Percentiles rank a stretch among this genome's conserved stretches.
phyloP scores from a whole-genome alignment of 1,284 basidiomycete genomes.

The Cutaneotrichosporon spelunceum region DNA sequence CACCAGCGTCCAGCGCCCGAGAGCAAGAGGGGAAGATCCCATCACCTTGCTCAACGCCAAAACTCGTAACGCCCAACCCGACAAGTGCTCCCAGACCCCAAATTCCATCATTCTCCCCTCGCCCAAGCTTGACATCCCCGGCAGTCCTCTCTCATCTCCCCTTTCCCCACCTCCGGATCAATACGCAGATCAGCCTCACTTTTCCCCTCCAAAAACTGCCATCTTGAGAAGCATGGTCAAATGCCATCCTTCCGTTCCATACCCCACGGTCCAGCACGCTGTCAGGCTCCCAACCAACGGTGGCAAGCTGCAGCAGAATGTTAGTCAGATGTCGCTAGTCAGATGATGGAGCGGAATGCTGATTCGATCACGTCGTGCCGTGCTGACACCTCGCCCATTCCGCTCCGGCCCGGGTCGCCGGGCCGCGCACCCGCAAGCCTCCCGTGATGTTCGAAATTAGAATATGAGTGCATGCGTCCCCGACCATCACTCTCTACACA shows the following conservation, averaged over 20 bases:
- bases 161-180: too few relatives aligned
- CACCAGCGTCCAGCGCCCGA: too few relatives aligned
- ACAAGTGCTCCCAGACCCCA: neutral
- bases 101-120: neutral
- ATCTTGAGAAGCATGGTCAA: neutral
- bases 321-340: neutral
- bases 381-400: neutral
- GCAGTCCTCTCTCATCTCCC: neutral
- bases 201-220: neutral
- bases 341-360: neutral
- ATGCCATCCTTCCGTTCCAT: neutral
- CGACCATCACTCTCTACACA: too few relatives aligned
- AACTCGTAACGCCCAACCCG: neutral
- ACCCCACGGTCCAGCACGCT: neutral
- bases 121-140: neutral
- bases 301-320: neutral
- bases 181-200: too few relatives aligned
- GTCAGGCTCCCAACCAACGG: too few relatives aligned
- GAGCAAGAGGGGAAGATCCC: too few relatives aligned
- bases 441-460: too few relatives aligned
- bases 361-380: neutral
- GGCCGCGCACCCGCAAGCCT: too few relatives aligned
- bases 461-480: too few relatives aligned
- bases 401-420: neutral
- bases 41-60: neutral